A percentile compares a stretch with the other conserved stretches of the same genome.
Conservation (phyloP, 208 protist genomes). For the Acanthamoeba healyi region DNA sequence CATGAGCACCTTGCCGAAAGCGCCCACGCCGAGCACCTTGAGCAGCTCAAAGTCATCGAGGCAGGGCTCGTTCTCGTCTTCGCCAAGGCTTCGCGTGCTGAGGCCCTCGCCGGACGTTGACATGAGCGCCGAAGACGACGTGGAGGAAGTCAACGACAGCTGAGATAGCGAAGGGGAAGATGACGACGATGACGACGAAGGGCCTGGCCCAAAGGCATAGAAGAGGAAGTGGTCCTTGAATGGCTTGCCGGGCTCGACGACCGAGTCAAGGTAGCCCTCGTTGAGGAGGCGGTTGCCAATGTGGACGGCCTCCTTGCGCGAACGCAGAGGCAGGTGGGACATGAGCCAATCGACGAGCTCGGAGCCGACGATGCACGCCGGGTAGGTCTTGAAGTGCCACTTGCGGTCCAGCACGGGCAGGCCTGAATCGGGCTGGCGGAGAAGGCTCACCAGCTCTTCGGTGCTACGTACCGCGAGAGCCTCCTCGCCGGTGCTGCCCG, state of each 20-base stretch:
- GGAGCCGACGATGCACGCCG: slow-evolving; percentile 31
- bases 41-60: slow-evolving; percentile 67
- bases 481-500: slow-evolving; percentile 1
- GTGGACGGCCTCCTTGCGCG: slow-evolving; percentile 37
- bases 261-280: slow-evolving; percentile 16
- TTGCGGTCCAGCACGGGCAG: slow-evolving; percentile 58
- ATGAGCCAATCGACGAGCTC: slow-evolving; percentile 74
- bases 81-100: neutral
- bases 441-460: slow-evolving; percentile 33
- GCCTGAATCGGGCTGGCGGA: slow-evolving; percentile 11
- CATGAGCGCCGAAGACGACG: neutral
- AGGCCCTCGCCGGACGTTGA: neutral
- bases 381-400: slow-evolving; percentile 67
- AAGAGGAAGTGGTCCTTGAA: slow-evolving; percentile 73
- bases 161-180: neutral
- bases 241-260: slow-evolving; percentile 35
- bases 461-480: neutral
- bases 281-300: slow-evolving; percentile 45
- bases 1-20: slow-evolving; percentile 86
- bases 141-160: neutral
- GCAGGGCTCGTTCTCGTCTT: neutral
- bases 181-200: neutral
- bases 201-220: slow-evolving; percentile 1
- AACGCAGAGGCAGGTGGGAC: slow-evolving; percentile 45
- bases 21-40: slow-evolving; percentile 79